phyloP scores from a whole-genome alignment of 2,329 filamentous ascomycete species.

The Penicillium sclerotigenum region DNA sequence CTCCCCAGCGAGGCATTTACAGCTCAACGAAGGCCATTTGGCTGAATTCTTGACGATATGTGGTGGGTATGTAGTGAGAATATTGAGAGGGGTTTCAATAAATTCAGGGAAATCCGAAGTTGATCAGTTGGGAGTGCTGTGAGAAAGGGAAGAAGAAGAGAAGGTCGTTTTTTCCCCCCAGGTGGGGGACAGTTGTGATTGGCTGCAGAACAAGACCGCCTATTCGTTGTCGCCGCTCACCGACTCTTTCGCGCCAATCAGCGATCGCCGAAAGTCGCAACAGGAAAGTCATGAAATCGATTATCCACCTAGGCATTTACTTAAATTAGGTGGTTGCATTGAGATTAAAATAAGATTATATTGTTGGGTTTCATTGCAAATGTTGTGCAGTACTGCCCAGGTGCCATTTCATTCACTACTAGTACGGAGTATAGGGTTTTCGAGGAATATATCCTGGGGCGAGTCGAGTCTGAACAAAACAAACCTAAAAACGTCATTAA shows the following conservation, averaged over 20 bases:
- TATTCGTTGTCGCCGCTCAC: conserved; percentile 33
- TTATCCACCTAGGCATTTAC: background rate
- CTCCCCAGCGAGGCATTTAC: conserved; percentile 83
- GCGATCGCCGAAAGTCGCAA: background rate
- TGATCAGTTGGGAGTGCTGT: conserved; percentile 13
- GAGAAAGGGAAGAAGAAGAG: conserved; percentile 24
- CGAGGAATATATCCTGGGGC: background rate
- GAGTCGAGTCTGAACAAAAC: background rate
- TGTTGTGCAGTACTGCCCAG: background rate
- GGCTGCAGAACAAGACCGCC: conserved; percentile 16
- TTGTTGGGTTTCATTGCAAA: background rate
- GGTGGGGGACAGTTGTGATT: conserved; percentile 26
- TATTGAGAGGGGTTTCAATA: conserved; percentile 15
- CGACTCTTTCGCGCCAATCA: conserved; percentile 29
- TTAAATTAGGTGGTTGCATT: background rate
- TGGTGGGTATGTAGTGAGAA: conserved; percentile 3
- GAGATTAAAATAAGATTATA: background rate
- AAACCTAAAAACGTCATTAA: conserved; percentile 2
- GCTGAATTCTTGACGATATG: conserved; percentile 71
- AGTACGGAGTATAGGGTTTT: background rate
- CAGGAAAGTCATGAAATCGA: background rate
- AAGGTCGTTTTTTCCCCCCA: conserved; percentile 28
- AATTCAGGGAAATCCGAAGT: background rate
- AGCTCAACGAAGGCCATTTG: conserved; percentile 78
- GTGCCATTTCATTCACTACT: too few species aligned